These are phyloP conservation scores for Phyllosticta citrichinensis DNA, from an alignment of 2,329 filamentous ascomycete species.

Conservation along the genomic window DNA sequence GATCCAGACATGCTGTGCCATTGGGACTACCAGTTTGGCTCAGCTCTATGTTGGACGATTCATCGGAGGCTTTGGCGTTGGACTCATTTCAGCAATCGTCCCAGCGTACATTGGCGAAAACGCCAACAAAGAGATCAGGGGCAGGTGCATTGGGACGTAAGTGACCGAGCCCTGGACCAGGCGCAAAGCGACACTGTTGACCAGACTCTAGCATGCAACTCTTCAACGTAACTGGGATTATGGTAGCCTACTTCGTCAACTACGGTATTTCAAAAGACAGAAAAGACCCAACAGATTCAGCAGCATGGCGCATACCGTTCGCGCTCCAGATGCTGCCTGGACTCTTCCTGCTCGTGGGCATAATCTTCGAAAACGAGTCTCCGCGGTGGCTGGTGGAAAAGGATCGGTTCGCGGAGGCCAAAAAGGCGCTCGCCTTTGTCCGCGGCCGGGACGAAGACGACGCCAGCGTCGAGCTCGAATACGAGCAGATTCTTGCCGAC, in stretches of 20 bases:
- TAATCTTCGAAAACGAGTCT: constrained; percentile 43
- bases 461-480: constrained; percentile 27
- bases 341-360: constrained; percentile 38
- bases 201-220: constrained; percentile 22
- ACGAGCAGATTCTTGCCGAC: constrained; percentile 33
- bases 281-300: constrained; percentile 24
- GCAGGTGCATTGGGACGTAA: constrained; percentile 29
- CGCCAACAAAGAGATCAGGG: constrained; percentile 32
- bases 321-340: constrained; percentile 44
- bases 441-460: constrained; percentile 28
- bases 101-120: constrained; percentile 38
- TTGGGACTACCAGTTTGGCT: constrained; percentile 24
- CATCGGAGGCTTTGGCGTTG: constrained; percentile 36
- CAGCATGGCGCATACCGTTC: constrained; percentile 46
- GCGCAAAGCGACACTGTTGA: not conserved
- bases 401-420: constrained; percentile 36
- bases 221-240: constrained; percentile 37
- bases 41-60: constrained; percentile 34
- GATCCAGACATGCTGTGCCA: constrained; percentile 30
- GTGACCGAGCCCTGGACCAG: not conserved
- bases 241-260: constrained; percentile 43
- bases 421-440: constrained; percentile 29
- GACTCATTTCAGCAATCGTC: constrained; percentile 33
- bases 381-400: constrained; percentile 47
- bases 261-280: constrained; percentile 41